Evolutionary conservation across 139 green algal genomes (phyloP), one percentile per base, ranked within the genome.

Genomic region (Bryopsis sp.): DNA sequence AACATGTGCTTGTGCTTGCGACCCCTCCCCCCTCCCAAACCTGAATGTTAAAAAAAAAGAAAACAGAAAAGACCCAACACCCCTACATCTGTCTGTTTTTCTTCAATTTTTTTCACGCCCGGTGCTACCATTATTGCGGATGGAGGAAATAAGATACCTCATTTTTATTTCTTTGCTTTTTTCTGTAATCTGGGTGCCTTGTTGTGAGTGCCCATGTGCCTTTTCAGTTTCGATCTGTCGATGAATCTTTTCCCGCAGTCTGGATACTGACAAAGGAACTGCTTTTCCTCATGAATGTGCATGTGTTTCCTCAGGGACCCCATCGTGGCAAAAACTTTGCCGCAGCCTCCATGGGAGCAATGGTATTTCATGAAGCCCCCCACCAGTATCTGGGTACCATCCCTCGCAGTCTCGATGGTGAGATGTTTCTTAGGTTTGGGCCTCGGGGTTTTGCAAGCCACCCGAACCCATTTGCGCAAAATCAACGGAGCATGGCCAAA

Each of bases 231-330:
- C 4, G 58, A 65, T 47, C 43, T 65, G 58, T 65, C 58, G 6
- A 65, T 11, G 58, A 65, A 65, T 46, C 58, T 31, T 65, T 65
- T 65, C 15, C 58, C 58, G 58, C 58, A 65, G 58, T 65, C 7
- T 46, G 39, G 32, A 33, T 36, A 22, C 6, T 22, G 50, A 61
- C 58, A 65, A 33, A 65, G 6, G 58, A 65, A 65, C 7, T 46
- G 58, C 58, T 65, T 65, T 26, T 65, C 58, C 15, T 33, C 58
- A 65, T 65, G 58, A 22, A 65, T 65, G 58, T 65, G 58, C 58
- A 65, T 65, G 58, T 65, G 58, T 22, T 65, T 65, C 32, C 58
- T 31, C 8, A 65, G 58, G 8, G 58, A 65, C 29, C 58, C 58
- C 6, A 65, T 11, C 7, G 58, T 11, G n/a, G 58, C 7, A 22